Conservation (phyloP, 495 filamentous ascomycete species). For the Baudoinia panamericana region DNA sequence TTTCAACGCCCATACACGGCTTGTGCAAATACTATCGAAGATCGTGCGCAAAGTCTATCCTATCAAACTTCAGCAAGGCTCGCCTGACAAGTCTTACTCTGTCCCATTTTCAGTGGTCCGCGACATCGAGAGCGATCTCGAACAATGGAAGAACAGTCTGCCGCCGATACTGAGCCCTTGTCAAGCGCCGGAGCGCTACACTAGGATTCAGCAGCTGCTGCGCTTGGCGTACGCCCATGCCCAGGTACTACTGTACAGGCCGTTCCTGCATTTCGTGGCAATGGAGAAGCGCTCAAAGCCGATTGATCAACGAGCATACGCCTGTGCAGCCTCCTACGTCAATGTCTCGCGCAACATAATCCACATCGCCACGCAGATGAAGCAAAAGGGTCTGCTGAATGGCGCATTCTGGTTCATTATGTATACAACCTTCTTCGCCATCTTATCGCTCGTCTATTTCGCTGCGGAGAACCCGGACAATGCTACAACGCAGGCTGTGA, state of each 20-base stretch:
- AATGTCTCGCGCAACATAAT: slow-evolving; percentile 88
- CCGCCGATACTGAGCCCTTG: slow-evolving; percentile 63
- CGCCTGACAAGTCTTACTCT: slow-evolving; percentile 49
- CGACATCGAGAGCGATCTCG: slow-evolving; percentile 79
- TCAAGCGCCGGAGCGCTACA: slow-evolving; percentile 57
- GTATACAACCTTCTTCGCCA: slow-evolving; percentile 91
- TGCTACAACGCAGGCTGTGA: slow-evolving; percentile 56
- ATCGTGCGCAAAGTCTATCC: slow-evolving; percentile 86
- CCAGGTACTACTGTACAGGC: slow-evolving; percentile 88
- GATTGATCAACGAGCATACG: slow-evolving; percentile 77
- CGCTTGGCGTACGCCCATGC: slow-evolving; percentile 82
- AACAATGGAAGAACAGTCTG: slow-evolving; percentile 69
- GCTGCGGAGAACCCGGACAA: slow-evolving; percentile 82
- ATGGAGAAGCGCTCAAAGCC: slow-evolving; percentile 48
- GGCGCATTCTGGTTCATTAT: slow-evolving; percentile 95
- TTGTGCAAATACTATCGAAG: slow-evolving; percentile 69
- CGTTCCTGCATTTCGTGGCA: slow-evolving; percentile 90
- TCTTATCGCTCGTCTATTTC: slow-evolving; percentile 79
- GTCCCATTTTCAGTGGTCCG: slow-evolving; percentile 80
- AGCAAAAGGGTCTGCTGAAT: slow-evolving; percentile 63
- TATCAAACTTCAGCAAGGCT: slow-evolving; percentile 47
- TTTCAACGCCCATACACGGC: slow-evolving; percentile 68
- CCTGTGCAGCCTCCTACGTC: slow-evolving; percentile 83
- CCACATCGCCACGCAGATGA: slow-evolving; percentile 83
- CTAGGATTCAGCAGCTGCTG: slow-evolving; percentile 75